Conservation (phyloP, 2,329 filamentous ascomycete genomes). For the Botryotinia narcissicola region DNA sequence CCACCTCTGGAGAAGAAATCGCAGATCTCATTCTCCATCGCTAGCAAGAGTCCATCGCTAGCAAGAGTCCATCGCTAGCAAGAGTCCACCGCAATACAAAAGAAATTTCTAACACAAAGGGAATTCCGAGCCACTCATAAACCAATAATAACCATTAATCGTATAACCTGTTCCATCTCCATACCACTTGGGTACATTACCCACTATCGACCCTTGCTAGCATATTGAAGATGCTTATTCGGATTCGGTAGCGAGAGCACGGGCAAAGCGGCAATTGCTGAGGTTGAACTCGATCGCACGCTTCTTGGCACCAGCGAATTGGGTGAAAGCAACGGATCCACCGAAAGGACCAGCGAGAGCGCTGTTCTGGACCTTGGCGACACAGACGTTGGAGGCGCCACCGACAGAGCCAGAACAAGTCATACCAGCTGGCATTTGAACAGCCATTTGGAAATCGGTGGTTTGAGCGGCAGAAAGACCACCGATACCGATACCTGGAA, state of each 20-base stretch:
- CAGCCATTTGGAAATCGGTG: conserved; percentile 62
- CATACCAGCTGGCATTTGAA: conserved; percentile 67
- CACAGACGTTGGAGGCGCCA: conserved; percentile 60
- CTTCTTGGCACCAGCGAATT: conserved; percentile 57
- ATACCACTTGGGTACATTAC: not conserved
- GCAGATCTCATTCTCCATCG: conserved; percentile 7
- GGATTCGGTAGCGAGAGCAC: conserved; percentile 27
- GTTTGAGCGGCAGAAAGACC: conserved; percentile 59
- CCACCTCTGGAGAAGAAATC: conserved; percentile 12
- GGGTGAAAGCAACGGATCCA: conserved; percentile 64
- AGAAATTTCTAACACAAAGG: conserved; percentile 9
- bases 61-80: not conserved
- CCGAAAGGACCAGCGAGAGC: conserved; percentile 65
- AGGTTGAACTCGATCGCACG: conserved; percentile 55
- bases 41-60: not conserved
- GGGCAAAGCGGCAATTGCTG: conserved; percentile 40
- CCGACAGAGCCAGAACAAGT: conserved; percentile 60
- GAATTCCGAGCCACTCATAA: conserved; percentile 4
- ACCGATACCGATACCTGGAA: conserved; percentile 48
- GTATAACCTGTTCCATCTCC: not conserved
- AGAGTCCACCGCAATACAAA: not conserved
- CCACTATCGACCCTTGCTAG: not conserved
- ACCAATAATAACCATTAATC: conserved; percentile 15
- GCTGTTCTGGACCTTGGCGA: conserved; percentile 62
- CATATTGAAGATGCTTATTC: conserved; percentile 25